These are phyloP conservation scores for Colletotrichum gloeosporioides DNA, from an alignment of 2,329 filamentous ascomycete species.

Conservation along the genomic window DNA sequence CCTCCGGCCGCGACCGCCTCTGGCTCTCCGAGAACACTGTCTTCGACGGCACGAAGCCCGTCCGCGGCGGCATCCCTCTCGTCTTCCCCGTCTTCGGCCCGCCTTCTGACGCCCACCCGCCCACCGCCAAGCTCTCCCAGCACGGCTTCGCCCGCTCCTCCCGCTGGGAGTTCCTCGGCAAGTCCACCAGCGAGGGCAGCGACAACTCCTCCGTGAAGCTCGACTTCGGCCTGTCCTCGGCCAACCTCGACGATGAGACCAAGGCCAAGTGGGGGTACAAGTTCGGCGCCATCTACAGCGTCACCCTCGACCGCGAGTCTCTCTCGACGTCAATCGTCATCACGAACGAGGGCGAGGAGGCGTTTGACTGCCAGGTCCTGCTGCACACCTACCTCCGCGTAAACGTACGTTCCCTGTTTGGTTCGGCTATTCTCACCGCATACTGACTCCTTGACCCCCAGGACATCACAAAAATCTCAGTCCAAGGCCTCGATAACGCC, in stretches of 20 bases:
- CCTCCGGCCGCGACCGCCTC: conserved; percentile 78
- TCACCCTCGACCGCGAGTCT: conserved; percentile 77
- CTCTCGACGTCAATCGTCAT: conserved; percentile 85
- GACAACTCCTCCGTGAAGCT: conserved; percentile 76
- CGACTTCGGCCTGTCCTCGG: conserved; percentile 87
- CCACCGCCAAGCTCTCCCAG: conserved; percentile 83
- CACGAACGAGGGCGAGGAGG: conserved; percentile 81
- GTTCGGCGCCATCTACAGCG: conserved; percentile 92
- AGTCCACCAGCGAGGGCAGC: conserved; percentile 62
- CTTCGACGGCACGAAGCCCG: conserved; percentile 86
- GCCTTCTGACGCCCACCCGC: conserved; percentile 70
- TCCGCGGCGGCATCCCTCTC: conserved; percentile 89
- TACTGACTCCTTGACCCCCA: conserved; percentile 38
- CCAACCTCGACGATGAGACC: conserved; percentile 71
- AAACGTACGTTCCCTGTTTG: conserved; percentile 56
- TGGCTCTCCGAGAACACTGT: conserved; percentile 83
- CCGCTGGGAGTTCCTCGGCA: conserved; percentile 93
- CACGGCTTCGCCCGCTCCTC: conserved; percentile 94
- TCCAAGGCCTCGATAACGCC: conserved; percentile 79
- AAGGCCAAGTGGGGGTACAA: conserved; percentile 81
- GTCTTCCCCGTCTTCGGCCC: conserved; percentile 96
- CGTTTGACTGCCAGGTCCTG: conserved; percentile 91
- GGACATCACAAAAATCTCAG: conserved; percentile 77
- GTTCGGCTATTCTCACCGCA: background rate
- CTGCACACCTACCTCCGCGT: conserved; percentile 90